Base-by-base conservation (phyloP, 2,329 filamentous ascomycete genomes). In the Chaetomium strumarium region DNA sequence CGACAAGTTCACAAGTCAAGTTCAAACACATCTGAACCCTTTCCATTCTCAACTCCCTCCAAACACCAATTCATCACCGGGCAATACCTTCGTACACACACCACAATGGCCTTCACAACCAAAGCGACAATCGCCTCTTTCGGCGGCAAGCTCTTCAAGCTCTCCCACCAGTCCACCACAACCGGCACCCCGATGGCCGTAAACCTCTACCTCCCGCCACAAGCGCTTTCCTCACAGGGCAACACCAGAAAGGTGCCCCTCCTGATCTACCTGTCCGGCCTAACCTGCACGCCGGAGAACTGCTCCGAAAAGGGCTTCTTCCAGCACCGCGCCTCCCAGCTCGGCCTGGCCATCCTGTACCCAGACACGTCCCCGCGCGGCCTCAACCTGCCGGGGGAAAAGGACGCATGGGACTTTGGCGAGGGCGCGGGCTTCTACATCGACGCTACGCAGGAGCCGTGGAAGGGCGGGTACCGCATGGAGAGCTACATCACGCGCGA, bases 351-450 rank as follows among this genome's bases (percentile, higher is more conserved):
- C n/a, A 74, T 99, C 52, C 80, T 96, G 49, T 97, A 90, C 73
- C 93, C 93, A 1, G 93, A 99, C 74, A 99, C 93, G 19, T 95
- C 88, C 52, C 93, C 93, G 52, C 83, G 92, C 52, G 92, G 92
- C 1, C 79, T 93, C 44, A 75, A 84, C 62, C 84, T 95, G 56
- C 74, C 85, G 31, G 90, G 89, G 64, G 91, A 97, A 75, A 84
- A 95, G 64, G 92, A 95, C 59, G 70, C 78, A 45, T 99, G 85
- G 70, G 93, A 99, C 72, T 97, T 99, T 67, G 93, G 93, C 63
- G 83, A 82, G 57, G 92, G 88, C 5, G 93, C 93, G 1, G 89
- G 90, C 50, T 99, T 99, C 78, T 99, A 99, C 76, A 75, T 99
- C 61, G 85, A 99, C 69, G 90, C 92, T 10, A 88, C 84, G 5